A percentile compares a stretch with the other conserved stretches of the same genome.
phyloP scores from a whole-genome alignment of 257 asterid species.

The Linaria vulgaris region DNA sequence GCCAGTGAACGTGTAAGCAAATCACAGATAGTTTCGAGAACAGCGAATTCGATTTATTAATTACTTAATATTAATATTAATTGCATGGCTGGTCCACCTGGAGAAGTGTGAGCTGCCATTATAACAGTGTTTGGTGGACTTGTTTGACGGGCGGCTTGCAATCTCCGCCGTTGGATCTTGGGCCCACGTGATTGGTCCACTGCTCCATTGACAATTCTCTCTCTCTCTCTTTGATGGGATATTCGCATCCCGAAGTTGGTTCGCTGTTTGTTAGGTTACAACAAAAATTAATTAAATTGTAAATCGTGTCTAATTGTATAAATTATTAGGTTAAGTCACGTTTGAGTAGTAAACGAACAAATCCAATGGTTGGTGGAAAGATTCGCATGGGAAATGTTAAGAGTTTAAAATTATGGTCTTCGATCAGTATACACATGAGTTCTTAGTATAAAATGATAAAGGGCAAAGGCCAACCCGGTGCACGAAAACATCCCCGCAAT shows the following conservation, averaged over 20 bases:
- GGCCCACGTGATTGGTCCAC: constrained; percentile 1
- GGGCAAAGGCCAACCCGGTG: too few relatives aligned
- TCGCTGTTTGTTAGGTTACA: constrained; percentile 1
- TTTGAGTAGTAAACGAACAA: too few relatives aligned
- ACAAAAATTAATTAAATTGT: neutral
- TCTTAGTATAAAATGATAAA: neutral
- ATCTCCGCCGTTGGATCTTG: constrained; percentile 28
- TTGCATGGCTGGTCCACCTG: neutral
- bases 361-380: too few relatives aligned
- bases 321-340: neutral
- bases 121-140: neutral
- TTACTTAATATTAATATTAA: neutral
- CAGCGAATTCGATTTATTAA: neutral
- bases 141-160: constrained; percentile 33
- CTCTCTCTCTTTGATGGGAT: constrained; percentile 1
- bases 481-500: too few relatives aligned
- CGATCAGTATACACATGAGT: neutral
- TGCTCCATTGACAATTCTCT: constrained; percentile 2
- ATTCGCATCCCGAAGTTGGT: constrained; percentile 17
- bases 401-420: neutral
- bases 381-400: neutral
- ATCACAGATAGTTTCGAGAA: constrained; percentile 8
- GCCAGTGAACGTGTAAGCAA: constrained; percentile 1
- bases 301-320: neutral
- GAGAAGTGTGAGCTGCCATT: constrained; percentile 24